Base-by-base conservation (phyloP, 2,329 filamentous ascomycete species). In the Exophiala bonariae region DNA sequence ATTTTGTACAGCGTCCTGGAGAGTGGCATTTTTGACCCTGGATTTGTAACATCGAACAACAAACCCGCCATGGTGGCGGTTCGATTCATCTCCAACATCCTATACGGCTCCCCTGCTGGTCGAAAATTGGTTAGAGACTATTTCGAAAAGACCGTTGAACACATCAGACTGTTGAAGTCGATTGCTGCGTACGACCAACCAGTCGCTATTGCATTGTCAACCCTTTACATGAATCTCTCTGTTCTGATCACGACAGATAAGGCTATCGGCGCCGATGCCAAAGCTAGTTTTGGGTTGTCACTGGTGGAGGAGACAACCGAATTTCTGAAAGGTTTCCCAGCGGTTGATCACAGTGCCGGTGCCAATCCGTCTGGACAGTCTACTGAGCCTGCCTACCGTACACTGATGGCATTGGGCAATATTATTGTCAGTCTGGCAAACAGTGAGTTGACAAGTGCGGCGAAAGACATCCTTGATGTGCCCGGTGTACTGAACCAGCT, bases 361-460 rank as follows among this genome's bases (percentile, higher is more conserved):
- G 47, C 47, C 2, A 54, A 41, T 33, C 50, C 74, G 4, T 77
- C 75, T 3, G 84, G 88, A 54, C 81, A 76, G 2, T 91, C 97
- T 59, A 81, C 84, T 0, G 93, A 97, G 64, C 87, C 89, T 0
- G 70, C 93, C 3, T 97, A 91, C 64, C 82, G 93, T 17, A 82
- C 82, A 0, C 75, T 97, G 4, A 87, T 95, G 5, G 89, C 88
- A 0, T 69, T 92, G 1, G 95, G 93, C 0, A 99, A 91, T 1
- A 64, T 95, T 49, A 66, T 89, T 16, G 62, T 63, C 18, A 75
- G 74, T 4, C 70, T 87, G 11, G 44, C 49, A 18, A 76, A 82
- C n/a, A 71, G 72, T 5, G 78, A 83, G 44, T 77, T 85, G 49
- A 78, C 74, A 56, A 71, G 72, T 58, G 77, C 79, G 30, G 77